phyloP scores from a whole-genome alignment of 192 early-diverging fungal genomes.

The Pilobolus umbonatus region DNA sequence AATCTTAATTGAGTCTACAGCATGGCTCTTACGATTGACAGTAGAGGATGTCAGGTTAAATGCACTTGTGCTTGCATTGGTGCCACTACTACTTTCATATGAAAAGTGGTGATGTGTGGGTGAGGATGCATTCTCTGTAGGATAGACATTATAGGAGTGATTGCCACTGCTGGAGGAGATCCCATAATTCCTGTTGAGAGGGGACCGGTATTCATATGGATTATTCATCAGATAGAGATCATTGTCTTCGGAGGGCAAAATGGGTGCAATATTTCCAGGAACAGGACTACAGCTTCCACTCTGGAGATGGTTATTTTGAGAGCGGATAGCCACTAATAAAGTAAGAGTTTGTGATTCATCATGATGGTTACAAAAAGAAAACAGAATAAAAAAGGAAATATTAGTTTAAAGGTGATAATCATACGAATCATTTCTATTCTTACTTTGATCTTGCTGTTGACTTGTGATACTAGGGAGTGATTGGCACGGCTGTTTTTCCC shows the following conservation, averaged over 20 bases:
- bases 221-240: constrained; percentile 24
- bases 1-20: neutral
- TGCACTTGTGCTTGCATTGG: neutral
- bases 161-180: neutral
- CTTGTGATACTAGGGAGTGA: constrained; percentile 17
- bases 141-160: neutral
- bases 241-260: constrained; percentile 6
- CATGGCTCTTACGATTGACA: neutral
- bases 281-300: constrained; percentile 28
- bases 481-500: constrained; percentile 18
- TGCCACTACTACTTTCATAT: neutral
- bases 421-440: neutral
- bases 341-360: neutral
- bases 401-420: neutral
- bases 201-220: constrained; percentile 21
- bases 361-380: neutral
- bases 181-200: neutral
- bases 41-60: neutral
- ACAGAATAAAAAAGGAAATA: neutral
- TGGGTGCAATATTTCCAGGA: constrained; percentile 4
- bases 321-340: constrained; percentile 10
- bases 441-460: constrained; percentile 13
- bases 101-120: neutral
- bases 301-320: neutral
- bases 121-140: too few species aligned